A percentile compares a stretch with the other conserved stretches of the same genome.
Conservation (phyloP, 176 grass and related monocot species). For the Zoysia pacifica region DNA sequence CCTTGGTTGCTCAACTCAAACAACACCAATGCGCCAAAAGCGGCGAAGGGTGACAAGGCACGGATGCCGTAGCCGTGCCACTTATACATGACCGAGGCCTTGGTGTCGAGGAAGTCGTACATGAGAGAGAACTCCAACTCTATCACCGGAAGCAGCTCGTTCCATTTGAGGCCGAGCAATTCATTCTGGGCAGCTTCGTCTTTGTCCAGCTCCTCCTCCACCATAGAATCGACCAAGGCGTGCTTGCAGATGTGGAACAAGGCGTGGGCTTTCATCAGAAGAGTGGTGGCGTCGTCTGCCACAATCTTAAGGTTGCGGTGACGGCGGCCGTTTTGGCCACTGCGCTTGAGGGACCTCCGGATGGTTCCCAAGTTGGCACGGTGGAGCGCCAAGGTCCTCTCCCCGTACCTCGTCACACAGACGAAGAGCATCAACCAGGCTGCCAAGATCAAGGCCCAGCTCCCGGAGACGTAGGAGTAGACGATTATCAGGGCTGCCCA, state of each 20-base stretch:
- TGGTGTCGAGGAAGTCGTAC: constrained; percentile 60
- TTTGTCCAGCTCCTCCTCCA: background rate
- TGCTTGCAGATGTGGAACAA: constrained; percentile 22
- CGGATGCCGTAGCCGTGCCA: constrained; percentile 33
- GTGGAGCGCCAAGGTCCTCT: constrained; percentile 6
- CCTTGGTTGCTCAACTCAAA: background rate
- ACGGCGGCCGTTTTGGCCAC: background rate
- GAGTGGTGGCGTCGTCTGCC: no score
- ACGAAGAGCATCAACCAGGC: background rate
- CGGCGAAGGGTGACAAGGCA: background rate
- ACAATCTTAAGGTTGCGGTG: rapidly evolving
- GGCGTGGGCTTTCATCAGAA: background rate
- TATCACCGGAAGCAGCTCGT: background rate
- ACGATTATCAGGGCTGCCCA: background rate
- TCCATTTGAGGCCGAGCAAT: background rate
- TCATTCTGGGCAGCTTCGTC: background rate
- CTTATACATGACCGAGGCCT: constrained; percentile 36
- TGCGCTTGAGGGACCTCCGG: background rate
- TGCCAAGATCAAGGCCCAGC: background rate
- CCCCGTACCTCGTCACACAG: constrained; percentile 22
- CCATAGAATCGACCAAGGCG: constrained; percentile 13
- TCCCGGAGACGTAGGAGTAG: background rate
- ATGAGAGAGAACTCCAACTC: constrained; percentile 45
- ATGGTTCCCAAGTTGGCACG: constrained; percentile 13
- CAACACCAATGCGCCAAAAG: background rate